phyloP scores from a whole-genome alignment of 2,329 filamentous ascomycete species.

The Stagonosporopsis vannaccii region DNA sequence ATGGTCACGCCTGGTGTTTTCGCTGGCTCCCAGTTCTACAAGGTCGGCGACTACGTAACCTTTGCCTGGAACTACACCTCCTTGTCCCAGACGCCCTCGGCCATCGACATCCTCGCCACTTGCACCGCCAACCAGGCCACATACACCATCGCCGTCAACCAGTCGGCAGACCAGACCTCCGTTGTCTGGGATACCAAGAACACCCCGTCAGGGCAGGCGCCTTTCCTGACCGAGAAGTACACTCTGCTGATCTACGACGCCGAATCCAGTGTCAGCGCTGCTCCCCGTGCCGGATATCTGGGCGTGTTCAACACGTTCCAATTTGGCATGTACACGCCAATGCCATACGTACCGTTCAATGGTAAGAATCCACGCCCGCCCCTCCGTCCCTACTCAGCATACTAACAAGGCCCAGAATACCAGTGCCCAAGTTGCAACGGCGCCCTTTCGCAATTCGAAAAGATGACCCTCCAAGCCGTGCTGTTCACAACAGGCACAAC shows the following conservation, averaged over 20 bases:
- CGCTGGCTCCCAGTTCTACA: conserved; percentile 65
- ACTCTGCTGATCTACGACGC: conserved; percentile 70
- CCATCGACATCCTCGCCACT: conserved; percentile 67
- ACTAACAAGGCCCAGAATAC: conserved; percentile 52
- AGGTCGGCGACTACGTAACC: conserved; percentile 68
- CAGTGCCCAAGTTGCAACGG: conserved; percentile 64
- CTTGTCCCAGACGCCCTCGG: conserved; percentile 63
- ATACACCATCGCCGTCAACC: conserved; percentile 69
- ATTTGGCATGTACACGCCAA: conserved; percentile 70
- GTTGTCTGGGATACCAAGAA: conserved; percentile 67
- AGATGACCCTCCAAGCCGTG: conserved; percentile 63
- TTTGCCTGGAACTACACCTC: conserved; percentile 76
- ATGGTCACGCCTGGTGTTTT: conserved; percentile 66
- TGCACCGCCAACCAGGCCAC: conserved; percentile 65
- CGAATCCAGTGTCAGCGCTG: conserved; percentile 59
- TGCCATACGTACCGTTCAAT: conserved; percentile 57
- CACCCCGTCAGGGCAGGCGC: conserved; percentile 40
- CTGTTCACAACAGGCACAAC: conserved; percentile 64
- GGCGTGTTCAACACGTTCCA: conserved; percentile 58
- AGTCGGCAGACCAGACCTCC: conserved; percentile 60
- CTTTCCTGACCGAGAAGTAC: conserved; percentile 66
- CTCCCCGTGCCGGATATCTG: conserved; percentile 63
- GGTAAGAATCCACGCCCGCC: conserved; percentile 49
- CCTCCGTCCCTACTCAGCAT: background rate
- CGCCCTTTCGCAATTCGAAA: conserved; percentile 61